A percentile compares a stretch with the other conserved stretches of the same genome.
Conservation (phyloP, 2,329 filamentous ascomycete genomes). For the Ophiocordyceps camponoti-rufipedis region DNA sequence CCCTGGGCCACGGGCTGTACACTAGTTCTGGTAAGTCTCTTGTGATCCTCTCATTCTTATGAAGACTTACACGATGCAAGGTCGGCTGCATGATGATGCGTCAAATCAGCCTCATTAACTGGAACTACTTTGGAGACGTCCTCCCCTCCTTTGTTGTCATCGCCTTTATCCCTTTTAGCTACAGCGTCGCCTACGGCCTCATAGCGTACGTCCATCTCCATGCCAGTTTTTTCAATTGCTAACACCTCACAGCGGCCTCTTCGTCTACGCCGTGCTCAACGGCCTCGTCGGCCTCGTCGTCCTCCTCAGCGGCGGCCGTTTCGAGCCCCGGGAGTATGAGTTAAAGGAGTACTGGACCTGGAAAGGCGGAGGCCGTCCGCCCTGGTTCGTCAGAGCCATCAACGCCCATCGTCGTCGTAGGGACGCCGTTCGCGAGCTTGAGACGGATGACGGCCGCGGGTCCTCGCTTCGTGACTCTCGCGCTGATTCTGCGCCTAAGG, state of each 20-base stretch:
- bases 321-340: constrained; percentile 57
- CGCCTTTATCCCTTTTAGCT: constrained; percentile 75
- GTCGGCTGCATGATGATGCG: constrained; percentile 63
- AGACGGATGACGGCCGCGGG: constrained; percentile 3
- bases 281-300: constrained; percentile 50
- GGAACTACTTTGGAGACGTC: constrained; percentile 68
- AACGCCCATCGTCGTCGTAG: constrained; percentile 3
- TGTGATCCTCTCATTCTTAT: too few relatives aligned
- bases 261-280: constrained; percentile 63
- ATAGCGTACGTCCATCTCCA: too few relatives aligned
- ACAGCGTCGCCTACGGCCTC: constrained; percentile 72
- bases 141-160: constrained; percentile 74
- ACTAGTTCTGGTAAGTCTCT: constrained; percentile 47
- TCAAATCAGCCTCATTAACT: constrained; percentile 74
- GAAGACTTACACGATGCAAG: too few relatives aligned
- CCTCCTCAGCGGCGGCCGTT: constrained; percentile 44
- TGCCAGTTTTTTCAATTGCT: too few relatives aligned
- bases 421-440: not conserved
- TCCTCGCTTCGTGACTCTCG: not conserved
- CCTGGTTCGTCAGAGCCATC: constrained; percentile 41
- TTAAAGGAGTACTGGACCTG: constrained; percentile 69
- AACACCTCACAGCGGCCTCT: constrained; percentile 34
- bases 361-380: constrained; percentile 58
- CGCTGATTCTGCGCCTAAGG: constrained; percentile 9
- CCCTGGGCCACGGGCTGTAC: constrained; percentile 81